These are phyloP conservation scores for Drechslera avenae DNA, from an alignment of 2,329 filamentous ascomycete genomes.

Conservation along the genomic window DNA sequence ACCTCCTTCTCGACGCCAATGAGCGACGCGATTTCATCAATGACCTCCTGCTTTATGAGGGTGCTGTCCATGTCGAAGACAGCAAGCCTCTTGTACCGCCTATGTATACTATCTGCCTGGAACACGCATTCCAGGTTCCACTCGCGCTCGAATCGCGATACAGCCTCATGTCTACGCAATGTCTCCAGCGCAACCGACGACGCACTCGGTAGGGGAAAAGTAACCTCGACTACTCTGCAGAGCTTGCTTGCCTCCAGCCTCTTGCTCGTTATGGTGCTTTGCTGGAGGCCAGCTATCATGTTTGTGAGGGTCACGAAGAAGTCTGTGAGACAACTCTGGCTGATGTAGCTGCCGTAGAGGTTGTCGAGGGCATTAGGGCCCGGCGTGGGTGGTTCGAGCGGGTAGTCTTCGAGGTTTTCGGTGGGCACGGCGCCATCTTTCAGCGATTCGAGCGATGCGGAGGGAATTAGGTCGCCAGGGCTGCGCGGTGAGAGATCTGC, in stretches of 20 bases:
- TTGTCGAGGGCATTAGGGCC: constrained; percentile 62
- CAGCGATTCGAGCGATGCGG: constrained; percentile 38
- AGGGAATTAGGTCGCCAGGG: constrained; percentile 38
- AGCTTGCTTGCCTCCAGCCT: constrained; percentile 64
- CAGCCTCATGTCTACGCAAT: constrained; percentile 77
- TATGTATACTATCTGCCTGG: constrained; percentile 73
- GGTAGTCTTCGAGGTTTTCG: constrained; percentile 57
- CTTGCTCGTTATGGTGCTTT: constrained; percentile 55
- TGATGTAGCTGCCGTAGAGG: constrained; percentile 60
- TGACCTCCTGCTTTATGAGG: constrained; percentile 95
- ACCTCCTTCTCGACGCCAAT: constrained; percentile 83
- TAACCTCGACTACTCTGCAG: constrained; percentile 69
- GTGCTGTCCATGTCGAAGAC: constrained; percentile 99
- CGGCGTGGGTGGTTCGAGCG: constrained; percentile 59
- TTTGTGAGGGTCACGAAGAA: constrained; percentile 59
- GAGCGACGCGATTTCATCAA: constrained; percentile 88
- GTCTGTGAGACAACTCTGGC: constrained; percentile 61
- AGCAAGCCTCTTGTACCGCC: constrained; percentile 81
- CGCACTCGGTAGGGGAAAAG: constrained; percentile 62
- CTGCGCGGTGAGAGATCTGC: constrained; percentile 53
- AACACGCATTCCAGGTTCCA: constrained; percentile 88
- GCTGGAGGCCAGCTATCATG: constrained; percentile 56
- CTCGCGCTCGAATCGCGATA: constrained; percentile 81
- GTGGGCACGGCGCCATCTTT: constrained; percentile 58
- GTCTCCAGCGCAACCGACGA: constrained; percentile 63